Percentiles rank a stretch among this genome's conserved stretches.
Conservation (phyloP, 106 monocot genomes). For the Posidonia australis region DNA sequence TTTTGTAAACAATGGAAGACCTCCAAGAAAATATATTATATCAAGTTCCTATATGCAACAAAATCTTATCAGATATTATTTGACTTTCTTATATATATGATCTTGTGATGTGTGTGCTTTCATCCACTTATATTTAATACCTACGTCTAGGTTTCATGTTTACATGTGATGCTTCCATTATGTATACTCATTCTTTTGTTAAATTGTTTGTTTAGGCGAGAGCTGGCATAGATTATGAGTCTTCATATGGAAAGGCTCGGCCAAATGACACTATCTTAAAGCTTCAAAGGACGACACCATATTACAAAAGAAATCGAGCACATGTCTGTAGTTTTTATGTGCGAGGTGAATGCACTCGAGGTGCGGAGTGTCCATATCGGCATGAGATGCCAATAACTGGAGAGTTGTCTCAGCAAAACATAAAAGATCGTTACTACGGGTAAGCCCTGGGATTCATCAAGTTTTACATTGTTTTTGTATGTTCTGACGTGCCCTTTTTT, state of each 20-base stretch:
- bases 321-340: conserved; percentile 97
- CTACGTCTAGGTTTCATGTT: no score
- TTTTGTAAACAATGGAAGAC: no score
- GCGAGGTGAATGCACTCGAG: conserved; percentile 93
- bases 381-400: conserved; percentile 97
- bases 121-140: no score
- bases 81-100: no score
- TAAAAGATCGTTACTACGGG: conserved; percentile 99
- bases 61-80: no score
- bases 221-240: conserved; percentile 98
- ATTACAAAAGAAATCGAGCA: conserved; percentile 92
- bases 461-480: not conserved
- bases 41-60: no score
- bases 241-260: conserved; percentile 75
- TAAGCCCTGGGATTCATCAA: conserved; percentile 18
- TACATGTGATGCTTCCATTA: not conserved
- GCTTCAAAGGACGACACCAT: conserved; percentile 98
- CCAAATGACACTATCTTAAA: conserved; percentile 96
- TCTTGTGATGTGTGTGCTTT: no score
- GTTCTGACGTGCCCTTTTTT: not conserved
- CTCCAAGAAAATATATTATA: no score
- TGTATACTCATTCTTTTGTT: not conserved
- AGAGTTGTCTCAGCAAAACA: conserved; percentile 94
- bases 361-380: conserved; percentile 93
- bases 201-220: conserved; percentile 38